A percentile compares a stretch with the other conserved stretches of the same genome.
These are phyloP conservation scores for Cercophora newfieldiana DNA, from an alignment of 495 filamentous ascomycete genomes.

Conservation along the genomic window DNA sequence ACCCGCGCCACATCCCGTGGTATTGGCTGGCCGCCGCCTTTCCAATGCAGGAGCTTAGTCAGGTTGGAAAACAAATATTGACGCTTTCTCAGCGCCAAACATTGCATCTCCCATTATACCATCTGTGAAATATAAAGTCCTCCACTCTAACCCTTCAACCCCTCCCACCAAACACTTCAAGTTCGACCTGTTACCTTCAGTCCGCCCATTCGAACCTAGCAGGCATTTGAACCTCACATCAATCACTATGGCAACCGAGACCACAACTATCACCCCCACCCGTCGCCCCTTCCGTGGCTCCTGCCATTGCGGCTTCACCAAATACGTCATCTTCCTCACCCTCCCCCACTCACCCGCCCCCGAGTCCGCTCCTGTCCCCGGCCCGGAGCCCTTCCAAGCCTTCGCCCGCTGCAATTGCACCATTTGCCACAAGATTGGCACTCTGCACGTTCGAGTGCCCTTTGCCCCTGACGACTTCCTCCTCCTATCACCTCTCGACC, in stretches of 20 bases:
- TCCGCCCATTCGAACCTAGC: not conserved
- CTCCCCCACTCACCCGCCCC: conserved; percentile 28
- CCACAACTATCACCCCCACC: not conserved
- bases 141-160: not conserved
- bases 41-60: conserved; percentile 4
- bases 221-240: not conserved
- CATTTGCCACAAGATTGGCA: conserved; percentile 36
- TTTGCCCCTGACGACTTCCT: conserved; percentile 35
- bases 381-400: conserved; percentile 23
- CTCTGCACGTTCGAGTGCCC: conserved; percentile 35
- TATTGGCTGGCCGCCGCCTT: not conserved
- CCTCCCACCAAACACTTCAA: not conserved
- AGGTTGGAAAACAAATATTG: not conserved
- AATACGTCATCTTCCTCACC: conserved; percentile 34
- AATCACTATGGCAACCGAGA: not conserved
- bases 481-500: conserved; percentile 33
- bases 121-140: not conserved
- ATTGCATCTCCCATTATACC: not conserved
- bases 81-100: not conserved
- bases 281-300: conserved; percentile 36
- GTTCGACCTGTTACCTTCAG: not conserved
- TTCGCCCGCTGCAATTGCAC: conserved; percentile 39
- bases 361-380: not conserved
- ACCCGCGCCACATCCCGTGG: too few relatives aligned
- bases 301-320: conserved; percentile 36